phyloP scores from a whole-genome alignment of 2,329 filamentous ascomycete genomes.

The Venturia aucupariae region DNA sequence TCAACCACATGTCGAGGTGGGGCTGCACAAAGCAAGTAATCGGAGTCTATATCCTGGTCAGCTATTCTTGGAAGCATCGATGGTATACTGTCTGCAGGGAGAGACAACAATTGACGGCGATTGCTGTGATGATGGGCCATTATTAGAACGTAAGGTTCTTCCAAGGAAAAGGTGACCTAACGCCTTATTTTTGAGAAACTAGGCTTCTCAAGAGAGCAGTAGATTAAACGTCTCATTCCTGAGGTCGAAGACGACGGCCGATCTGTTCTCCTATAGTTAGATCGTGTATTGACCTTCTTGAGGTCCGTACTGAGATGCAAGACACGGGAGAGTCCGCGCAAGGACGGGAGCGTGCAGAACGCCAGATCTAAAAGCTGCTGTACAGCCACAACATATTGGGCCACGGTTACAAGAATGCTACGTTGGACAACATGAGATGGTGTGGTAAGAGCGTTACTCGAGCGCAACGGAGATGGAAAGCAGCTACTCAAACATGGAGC shows the following conservation, averaged over 20 bases:
- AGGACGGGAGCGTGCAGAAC: neutral
- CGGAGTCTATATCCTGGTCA: too few relatives aligned
- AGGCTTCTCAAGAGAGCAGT: neutral
- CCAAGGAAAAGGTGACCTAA: too few relatives aligned
- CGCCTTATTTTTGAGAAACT: neutral
- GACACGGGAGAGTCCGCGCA: neutral
- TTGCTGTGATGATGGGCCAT: neutral
- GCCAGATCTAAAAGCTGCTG: neutral
- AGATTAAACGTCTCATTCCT: neutral
- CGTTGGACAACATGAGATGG: neutral
- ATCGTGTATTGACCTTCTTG: neutral
- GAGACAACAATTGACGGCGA: too few relatives aligned
- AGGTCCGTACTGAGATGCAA: neutral
- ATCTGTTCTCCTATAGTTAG: neutral
- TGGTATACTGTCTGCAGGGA: too few relatives aligned
- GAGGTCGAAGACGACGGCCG: neutral
- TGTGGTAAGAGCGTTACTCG: constrained; percentile 1
- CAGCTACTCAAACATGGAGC: neutral
- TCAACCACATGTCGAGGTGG: too few relatives aligned
- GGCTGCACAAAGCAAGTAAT: too few relatives aligned
- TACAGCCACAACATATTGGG: neutral
- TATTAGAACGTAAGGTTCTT: neutral
- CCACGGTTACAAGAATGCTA: neutral
- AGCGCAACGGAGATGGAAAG: neutral
- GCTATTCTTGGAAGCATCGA: too few relatives aligned